Percentiles rank a stretch among this genome's conserved stretches.
phyloP scores from a whole-genome alignment of 768 basidiomycete genomes.

The Tylopilus cervinicoccineus region DNA sequence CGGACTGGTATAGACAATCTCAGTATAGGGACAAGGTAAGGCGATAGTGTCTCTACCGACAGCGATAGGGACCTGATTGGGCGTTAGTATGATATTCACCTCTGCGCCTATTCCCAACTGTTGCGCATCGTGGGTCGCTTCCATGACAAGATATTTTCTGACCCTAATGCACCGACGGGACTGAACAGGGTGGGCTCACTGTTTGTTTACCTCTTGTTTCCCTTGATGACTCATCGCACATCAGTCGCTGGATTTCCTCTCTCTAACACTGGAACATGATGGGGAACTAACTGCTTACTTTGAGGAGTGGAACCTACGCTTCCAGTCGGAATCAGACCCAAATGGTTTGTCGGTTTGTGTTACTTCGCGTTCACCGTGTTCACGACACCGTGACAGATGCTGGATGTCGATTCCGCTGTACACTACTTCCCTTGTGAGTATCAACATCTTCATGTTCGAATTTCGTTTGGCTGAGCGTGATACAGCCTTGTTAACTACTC shows the following conservation, averaged over 20 bases:
- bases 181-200: conserved; percentile 55
- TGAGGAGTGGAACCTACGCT: conserved; percentile 63
- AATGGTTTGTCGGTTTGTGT: conserved; percentile 39
- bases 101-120: conserved; percentile 69
- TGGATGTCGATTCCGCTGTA: conserved; percentile 56
- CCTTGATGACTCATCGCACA: conserved; percentile 1
- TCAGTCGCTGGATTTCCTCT: conserved; percentile 64
- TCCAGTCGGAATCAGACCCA: conserved; percentile 56
- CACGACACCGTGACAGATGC: conserved; percentile 40
- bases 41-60: conserved; percentile 4
- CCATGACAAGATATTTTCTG: conserved; percentile 75
- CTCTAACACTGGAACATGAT: conserved; percentile 60
- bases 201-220: neutral
- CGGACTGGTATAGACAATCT: conserved; percentile 73
- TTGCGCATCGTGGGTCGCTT: conserved; percentile 68
- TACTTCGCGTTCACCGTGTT: neutral
- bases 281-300: conserved; percentile 51
- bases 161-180: conserved; percentile 61
- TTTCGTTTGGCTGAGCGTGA: conserved; percentile 6
- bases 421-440: conserved; percentile 69
- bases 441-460: neutral
- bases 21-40: conserved; percentile 54
- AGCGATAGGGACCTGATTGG: neutral
- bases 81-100: conserved; percentile 64
- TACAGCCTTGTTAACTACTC: conserved; percentile 70